Conservation (phyloP, 2,329 filamentous ascomycete species). For the Aspergillus ruber region DNA sequence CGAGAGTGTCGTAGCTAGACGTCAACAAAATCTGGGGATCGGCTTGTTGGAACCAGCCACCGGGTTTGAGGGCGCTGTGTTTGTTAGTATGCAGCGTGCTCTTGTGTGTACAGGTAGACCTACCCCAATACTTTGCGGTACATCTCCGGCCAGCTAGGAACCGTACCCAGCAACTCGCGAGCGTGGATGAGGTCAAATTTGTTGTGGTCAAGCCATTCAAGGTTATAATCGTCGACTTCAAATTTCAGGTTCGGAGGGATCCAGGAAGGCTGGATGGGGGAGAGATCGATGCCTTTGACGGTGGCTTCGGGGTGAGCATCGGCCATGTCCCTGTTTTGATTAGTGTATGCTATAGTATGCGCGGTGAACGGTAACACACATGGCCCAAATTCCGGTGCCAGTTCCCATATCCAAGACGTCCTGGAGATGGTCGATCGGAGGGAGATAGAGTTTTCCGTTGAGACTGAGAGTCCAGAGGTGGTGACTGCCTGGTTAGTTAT, state of each 20-base stretch:
- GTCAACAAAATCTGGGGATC: background rate
- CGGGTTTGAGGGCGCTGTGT: slow-evolving; percentile 4
- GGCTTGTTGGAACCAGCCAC: slow-evolving; percentile 10
- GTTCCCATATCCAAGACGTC: slow-evolving; percentile 34
- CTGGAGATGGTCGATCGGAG: background rate
- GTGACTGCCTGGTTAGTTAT: background rate
- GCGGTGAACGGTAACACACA: slow-evolving; percentile 13
- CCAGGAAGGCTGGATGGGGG: slow-evolving; percentile 36
- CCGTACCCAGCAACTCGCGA: slow-evolving; percentile 27
- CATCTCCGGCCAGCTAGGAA: slow-evolving; percentile 21
- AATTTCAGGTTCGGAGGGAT: slow-evolving; percentile 31
- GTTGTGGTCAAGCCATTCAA: slow-evolving; percentile 20
- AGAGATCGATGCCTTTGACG: slow-evolving; percentile 45
- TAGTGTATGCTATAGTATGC: background rate
- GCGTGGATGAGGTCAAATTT: slow-evolving; percentile 29
- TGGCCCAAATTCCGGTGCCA: slow-evolving; percentile 30
- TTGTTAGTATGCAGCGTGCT: background rate
- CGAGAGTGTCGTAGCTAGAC: background rate
- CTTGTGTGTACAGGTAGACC: too few relatives aligned
- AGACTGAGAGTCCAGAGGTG: background rate
- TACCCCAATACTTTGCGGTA: background rate
- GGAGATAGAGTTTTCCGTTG: background rate
- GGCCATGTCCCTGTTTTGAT: slow-evolving; percentile 13
- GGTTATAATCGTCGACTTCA: slow-evolving; percentile 28
- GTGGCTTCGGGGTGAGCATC: slow-evolving; percentile 30